Percentiles rank a stretch among this genome's conserved stretches.
phyloP scores from a whole-genome alignment of 495 filamentous ascomycete species.

The Clavariopsis aquatica region DNA sequence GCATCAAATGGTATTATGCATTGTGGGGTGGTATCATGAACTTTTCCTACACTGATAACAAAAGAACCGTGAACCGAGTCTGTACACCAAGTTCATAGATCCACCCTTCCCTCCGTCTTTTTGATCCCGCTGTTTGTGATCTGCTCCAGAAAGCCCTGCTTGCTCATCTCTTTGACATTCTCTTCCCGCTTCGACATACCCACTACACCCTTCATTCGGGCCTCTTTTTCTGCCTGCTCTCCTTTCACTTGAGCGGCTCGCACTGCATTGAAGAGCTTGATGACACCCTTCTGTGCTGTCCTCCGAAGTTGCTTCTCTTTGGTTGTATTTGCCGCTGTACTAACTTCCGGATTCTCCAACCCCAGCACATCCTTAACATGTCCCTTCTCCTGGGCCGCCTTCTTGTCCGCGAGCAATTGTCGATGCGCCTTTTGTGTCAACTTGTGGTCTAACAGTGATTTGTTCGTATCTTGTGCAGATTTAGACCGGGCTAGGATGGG shows the following conservation, averaged over 20 bases:
- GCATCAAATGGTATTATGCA: background rate
- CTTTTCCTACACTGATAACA: background rate
- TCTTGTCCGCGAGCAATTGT: slow-evolving; percentile 78
- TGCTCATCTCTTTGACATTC: slow-evolving; percentile 89
- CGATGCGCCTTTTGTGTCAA: slow-evolving; percentile 77
- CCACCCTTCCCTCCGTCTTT: slow-evolving; percentile 45
- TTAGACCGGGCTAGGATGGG: slow-evolving; percentile 83
- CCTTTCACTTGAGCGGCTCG: slow-evolving; percentile 85
- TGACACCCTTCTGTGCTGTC: slow-evolving; percentile 85
- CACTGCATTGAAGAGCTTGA: slow-evolving; percentile 95
- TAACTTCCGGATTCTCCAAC: slow-evolving; percentile 51
- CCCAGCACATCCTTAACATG: slow-evolving; percentile 81
- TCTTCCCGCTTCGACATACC: slow-evolving; percentile 74
- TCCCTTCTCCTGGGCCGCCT: slow-evolving; percentile 78
- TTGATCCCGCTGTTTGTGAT: slow-evolving; percentile 69
- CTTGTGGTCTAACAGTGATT: slow-evolving; percentile 68
- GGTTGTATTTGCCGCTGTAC: slow-evolving; percentile 63
- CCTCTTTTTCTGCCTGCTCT: slow-evolving; percentile 68
- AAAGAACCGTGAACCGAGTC: background rate
- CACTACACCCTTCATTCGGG: slow-evolving; percentile 70
- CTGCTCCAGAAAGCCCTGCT: slow-evolving; percentile 90
- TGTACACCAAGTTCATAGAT: slow-evolving; percentile 13
- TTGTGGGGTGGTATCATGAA: slow-evolving; percentile 12
- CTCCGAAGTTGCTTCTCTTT: slow-evolving; percentile 80
- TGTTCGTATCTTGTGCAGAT: slow-evolving; percentile 63